phyloP scores from a whole-genome alignment of 163 green algal species.

The Chlorella variabilis region DNA sequence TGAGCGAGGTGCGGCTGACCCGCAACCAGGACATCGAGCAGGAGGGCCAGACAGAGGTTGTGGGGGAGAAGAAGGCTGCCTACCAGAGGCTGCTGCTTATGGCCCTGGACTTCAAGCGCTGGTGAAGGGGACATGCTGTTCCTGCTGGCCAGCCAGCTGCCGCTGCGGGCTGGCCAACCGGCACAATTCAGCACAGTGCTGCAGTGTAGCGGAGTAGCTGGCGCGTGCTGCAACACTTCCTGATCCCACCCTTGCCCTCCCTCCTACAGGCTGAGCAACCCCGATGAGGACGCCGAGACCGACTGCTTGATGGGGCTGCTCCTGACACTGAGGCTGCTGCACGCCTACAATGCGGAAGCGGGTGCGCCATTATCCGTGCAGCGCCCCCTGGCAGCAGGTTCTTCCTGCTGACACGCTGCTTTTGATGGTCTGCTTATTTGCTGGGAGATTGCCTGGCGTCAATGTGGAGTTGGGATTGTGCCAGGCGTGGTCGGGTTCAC shows the following conservation, averaged over 20 bases:
- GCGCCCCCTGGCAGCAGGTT: no score
- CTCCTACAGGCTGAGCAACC: conserved; percentile 1
- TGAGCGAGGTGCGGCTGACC: background rate
- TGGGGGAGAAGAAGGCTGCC: conserved; percentile 2
- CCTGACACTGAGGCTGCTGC: conserved; percentile 14
- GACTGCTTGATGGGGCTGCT: conserved; percentile 7
- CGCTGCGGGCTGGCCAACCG: no score
- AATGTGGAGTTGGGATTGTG: no score
- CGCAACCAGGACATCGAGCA: background rate
- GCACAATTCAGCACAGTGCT: no score
- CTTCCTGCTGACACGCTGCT: no score
- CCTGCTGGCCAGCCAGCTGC: no score
- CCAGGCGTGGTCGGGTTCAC: no score
- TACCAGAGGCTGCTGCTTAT: background rate
- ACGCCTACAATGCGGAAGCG: conserved; percentile 19
- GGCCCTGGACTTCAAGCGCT: conserved; percentile 2
- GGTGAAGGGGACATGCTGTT: no score
- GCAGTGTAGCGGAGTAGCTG: no score
- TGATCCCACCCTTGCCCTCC: no score
- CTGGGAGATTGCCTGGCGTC: no score
- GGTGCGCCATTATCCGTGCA: background rate
- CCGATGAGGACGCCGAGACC: background rate
- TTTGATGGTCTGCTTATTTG: no score
- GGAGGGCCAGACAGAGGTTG: conserved; percentile 2
- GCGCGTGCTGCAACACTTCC: background rate